Base-by-base conservation (phyloP, 208 protist genomes). In the Vickermania spadyakhi region DNA sequence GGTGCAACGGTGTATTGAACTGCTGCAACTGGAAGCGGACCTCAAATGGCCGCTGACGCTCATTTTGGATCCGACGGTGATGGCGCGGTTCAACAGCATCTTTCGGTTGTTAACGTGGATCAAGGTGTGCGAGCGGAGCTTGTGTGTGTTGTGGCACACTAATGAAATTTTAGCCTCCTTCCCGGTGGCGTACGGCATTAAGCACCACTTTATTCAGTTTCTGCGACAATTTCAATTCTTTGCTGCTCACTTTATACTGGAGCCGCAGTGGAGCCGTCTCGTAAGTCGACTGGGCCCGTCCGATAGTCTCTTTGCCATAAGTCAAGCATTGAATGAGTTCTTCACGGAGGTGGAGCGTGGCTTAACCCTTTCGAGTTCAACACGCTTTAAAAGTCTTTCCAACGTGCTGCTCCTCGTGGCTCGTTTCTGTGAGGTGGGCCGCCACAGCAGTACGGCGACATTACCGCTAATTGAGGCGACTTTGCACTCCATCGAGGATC, bases 161-260 rank as follows among this genome's bases (percentile, higher is more conserved):
- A 84, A 82, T 53, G 72, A 75, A 28, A 63, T 71, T 25, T 64
- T 81, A 31, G 66, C 70, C 28, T 64, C 63, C 51, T 79, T 78
- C 68, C 81, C 63, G 56, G 62, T 68, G 27, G 81, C 84, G 18
- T 87, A 89, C 60, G 74, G 83, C 54, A 75, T 94, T 57, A 88
- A 86, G 66, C 87, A 94, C 53, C 81, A 94, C 58, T 64, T 94
- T 7, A 75, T 81, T 52, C 87, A 94, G 54, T 91, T 94, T 62
- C 64, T 94, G 18, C 78, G 82, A 2, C 87, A 94, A 64, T 94
- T 89, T 64, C 84, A 90, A 62, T 94, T 94, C 56, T 91, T 88
- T 58, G 84, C 87, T 1, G 75, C 81, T n/a, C 87, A 91, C 49
- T 88, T 91, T 72, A 84, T 94, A 59, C 63, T 94, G 27, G 81